Base-by-base conservation (phyloP, 306 rosid genomes). In the Hippophae gyantsensis region DNA sequence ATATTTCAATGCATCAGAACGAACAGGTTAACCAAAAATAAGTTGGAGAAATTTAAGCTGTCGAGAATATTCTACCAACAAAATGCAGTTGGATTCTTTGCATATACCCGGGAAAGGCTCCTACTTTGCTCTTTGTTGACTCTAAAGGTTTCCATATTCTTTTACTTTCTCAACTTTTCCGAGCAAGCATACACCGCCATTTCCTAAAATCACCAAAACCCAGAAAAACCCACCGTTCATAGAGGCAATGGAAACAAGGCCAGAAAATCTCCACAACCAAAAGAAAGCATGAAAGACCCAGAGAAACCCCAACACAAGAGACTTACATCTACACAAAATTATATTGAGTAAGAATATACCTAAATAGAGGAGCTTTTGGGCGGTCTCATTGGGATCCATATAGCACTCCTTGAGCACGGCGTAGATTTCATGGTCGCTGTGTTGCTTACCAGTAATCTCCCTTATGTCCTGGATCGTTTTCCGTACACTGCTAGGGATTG, bases 371-470 rank as follows among this genome's bases (percentile, higher is more conserved):
- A 88, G 94, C 86, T 78, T 82, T 68, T 85, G 89, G 52, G 77
- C 77, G 53, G 96, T 80, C 75, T 88, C 96, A 42, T 88, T 77
- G 70, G 94, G 96, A 85, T 88, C 96, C 96, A 88, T 82, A 44
- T 86, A 76, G 23, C 82, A 85, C 71, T 88, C 96, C 10, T 43
- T 67, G 55, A 85, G 90, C 67, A 88, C 83, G 9, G 86, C 64
- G 69, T 76, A 88, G 77, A 88, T 84, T 63, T 88, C 96, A 1
- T 88, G 94, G 79, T 88, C 94, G 72, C 84, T 73, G 78, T 88
- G 96, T 60, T 79, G 89, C 50, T 82, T 88, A 9, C 82, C 83
- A 14, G 96, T 85, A 73, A 82, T 88, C 79, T 88, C 96, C 32
- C 90, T 77, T 52, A 88, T 88, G 73, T 82, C 67, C 3, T 70